These are phyloP conservation scores for Penicillium sp. DNA, from an alignment of 2,329 filamentous ascomycete species.

Conservation along the genomic window DNA sequence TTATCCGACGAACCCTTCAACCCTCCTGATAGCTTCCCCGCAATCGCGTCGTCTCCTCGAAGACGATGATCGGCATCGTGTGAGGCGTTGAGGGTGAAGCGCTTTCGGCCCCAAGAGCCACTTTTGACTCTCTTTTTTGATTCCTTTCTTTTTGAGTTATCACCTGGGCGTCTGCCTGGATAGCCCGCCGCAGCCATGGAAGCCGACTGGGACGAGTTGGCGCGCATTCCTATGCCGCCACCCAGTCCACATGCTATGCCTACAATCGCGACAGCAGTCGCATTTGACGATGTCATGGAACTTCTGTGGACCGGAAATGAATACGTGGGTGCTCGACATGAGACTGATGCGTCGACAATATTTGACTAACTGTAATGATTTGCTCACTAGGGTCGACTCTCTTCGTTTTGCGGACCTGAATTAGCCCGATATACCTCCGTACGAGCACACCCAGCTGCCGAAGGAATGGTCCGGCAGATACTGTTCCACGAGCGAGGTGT, in stretches of 20 bases:
- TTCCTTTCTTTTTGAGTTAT: background rate
- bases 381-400: conserved; percentile 74
- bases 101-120: conserved; percentile 1
- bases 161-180: conserved; percentile 16
- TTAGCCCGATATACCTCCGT: conserved; percentile 90
- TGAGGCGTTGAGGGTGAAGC: conserved; percentile 38
- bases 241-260: conserved; percentile 71
- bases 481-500: conserved; percentile 91
- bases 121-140: background rate
- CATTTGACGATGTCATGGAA: conserved; percentile 88
- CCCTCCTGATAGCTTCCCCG: conserved; percentile 36
- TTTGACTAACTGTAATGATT: conserved; percentile 20
- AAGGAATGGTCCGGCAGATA: conserved; percentile 84
- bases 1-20: background rate
- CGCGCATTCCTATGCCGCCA: conserved; percentile 79
- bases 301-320: conserved; percentile 92
- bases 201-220: conserved; percentile 66
- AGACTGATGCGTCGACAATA: background rate
- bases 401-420: conserved; percentile 84
- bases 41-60: conserved; percentile 38
- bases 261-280: conserved; percentile 75
- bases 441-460: conserved; percentile 71
- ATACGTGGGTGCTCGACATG: conserved; percentile 63
- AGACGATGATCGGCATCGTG: conserved; percentile 40
- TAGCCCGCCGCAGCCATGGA: conserved; percentile 44